Evolutionary conservation across 73 alveolate species (phyloP).

Genomic region (Blepharisma stoltei): DNA sequence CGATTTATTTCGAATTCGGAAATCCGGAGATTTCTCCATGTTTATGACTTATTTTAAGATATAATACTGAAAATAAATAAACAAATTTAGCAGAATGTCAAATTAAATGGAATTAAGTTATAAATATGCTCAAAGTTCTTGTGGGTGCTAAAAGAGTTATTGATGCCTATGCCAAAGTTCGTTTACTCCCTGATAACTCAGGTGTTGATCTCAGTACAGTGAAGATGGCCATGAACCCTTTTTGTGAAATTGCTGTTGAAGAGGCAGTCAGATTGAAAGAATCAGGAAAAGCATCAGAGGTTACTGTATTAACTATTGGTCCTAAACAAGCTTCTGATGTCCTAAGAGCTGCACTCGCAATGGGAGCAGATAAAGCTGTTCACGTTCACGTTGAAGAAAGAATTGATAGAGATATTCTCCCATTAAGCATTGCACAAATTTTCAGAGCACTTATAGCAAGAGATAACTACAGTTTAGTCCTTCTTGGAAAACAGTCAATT

Average conservation of each 20-base stretch:
- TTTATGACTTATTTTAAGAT: too few relatives aligned
- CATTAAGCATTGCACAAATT: constrained; percentile 75
- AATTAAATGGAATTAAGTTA: background rate
- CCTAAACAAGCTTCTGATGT: constrained; percentile 79
- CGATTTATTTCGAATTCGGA: too few relatives aligned
- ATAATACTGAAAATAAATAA: too few relatives aligned
- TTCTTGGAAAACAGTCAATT: constrained; percentile 77
- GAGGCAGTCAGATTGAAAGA: constrained; percentile 84
- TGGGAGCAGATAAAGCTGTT: constrained; percentile 88
- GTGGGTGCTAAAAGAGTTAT: constrained; percentile 85
- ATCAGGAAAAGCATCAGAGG: constrained; percentile 61
- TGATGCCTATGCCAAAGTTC: constrained; percentile 69
- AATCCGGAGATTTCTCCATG: too few relatives aligned
- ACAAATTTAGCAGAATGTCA: too few relatives aligned
- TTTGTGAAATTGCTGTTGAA: constrained; percentile 89
- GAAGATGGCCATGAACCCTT: constrained; percentile 83
- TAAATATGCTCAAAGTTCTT: constrained; percentile 64
- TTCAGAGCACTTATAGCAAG: constrained; percentile 57
- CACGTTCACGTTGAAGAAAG: constrained; percentile 71
- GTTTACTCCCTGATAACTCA: constrained; percentile 71
- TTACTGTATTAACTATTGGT: constrained; percentile 76
- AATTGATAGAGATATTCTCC: constrained; percentile 67
- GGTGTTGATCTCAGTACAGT: constrained; percentile 70
- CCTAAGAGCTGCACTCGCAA: constrained; percentile 78
- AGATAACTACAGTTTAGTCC: constrained; percentile 55